Conservation (phyloP, 768 basidiomycete genomes). For the Mycena metata region DNA sequence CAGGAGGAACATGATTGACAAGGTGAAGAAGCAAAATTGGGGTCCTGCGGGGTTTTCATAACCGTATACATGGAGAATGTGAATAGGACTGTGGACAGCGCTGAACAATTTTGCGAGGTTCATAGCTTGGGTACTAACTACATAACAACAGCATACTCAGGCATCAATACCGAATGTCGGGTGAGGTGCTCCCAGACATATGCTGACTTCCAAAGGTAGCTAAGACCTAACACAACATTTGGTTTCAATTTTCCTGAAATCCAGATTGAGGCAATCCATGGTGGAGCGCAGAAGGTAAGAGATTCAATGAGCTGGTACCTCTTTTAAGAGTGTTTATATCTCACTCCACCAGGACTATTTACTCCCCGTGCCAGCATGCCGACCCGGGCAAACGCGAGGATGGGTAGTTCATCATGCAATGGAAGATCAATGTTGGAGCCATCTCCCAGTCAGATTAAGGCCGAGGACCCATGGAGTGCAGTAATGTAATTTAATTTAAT, state of each 20-base stretch:
- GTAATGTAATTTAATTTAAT: no score
- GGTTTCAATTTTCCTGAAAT: slow-evolving; percentile 24
- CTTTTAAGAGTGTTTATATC: slow-evolving; percentile 17
- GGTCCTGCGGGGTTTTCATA: slow-evolving; percentile 12
- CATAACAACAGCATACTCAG: slow-evolving; percentile 24
- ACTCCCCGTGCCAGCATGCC: no score
- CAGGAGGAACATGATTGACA: slow-evolving; percentile 23
- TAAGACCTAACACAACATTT: slow-evolving; percentile 25
- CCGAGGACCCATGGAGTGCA: no score
- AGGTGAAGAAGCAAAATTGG: slow-evolving; percentile 17
- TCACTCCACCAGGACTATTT: no score
- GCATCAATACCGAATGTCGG: slow-evolving; percentile 12
- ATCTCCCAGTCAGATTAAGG: no score
- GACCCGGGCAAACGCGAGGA: no score
- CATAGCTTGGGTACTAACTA: not conserved
- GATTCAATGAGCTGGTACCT: slow-evolving; percentile 5
- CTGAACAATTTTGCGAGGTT: slow-evolving; percentile 2
- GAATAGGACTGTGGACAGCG: slow-evolving; percentile 17
- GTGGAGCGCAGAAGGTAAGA: slow-evolving; percentile 8
- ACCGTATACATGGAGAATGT: slow-evolving; percentile 24
- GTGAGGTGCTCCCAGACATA: slow-evolving; percentile 3
- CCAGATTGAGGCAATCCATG: slow-evolving; percentile 24
- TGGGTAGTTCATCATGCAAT: no score
- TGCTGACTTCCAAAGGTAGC: slow-evolving; percentile 20
- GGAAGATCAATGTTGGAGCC: no score